phyloP scores from a whole-genome alignment of 23 red algal species.

The Gracilaria domingensis region DNA sequence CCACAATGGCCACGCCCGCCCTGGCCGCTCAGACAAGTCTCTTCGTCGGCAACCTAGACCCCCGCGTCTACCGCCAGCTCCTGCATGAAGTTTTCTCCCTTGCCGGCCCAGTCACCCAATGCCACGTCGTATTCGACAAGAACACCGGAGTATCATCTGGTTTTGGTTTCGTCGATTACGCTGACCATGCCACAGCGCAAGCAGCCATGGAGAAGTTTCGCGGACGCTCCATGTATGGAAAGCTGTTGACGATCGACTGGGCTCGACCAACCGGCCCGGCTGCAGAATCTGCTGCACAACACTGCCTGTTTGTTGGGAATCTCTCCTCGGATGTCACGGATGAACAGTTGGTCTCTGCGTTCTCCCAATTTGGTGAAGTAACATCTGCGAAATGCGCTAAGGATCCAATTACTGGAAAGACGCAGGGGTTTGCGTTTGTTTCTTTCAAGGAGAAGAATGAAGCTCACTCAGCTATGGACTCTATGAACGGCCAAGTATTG shows the following conservation, averaged over 20 bases:
- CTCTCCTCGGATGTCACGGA: conserved; percentile 76
- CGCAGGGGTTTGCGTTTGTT: conserved; percentile 82
- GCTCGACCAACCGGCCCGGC: conserved; percentile 65
- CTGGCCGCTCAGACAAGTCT: conserved; percentile 64
- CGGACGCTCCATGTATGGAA: conserved; percentile 77
- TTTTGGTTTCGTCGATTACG: conserved; percentile 92
- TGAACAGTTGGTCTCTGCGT: conserved; percentile 71
- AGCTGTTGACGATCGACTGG: conserved; percentile 88
- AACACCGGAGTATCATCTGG: conserved; percentile 70
- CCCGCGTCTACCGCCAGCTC: conserved; percentile 86
- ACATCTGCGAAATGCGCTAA: conserved; percentile 74
- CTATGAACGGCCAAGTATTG: conserved; percentile 77
- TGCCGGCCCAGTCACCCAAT: conserved; percentile 79
- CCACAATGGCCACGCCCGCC: conserved; percentile 22
- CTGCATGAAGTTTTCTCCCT: conserved; percentile 83
- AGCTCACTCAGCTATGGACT: conserved; percentile 72
- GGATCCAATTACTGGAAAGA: conserved; percentile 60
- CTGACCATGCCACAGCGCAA: conserved; percentile 75
- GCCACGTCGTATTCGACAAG: conserved; percentile 84
- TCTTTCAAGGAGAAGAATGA: conserved; percentile 63
- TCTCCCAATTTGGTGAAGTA: conserved; percentile 61
- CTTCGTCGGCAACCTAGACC: conserved; percentile 92
- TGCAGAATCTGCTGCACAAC: conserved; percentile 48
- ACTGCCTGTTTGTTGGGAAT: conserved; percentile 91
- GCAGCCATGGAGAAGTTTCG: conserved; percentile 81